Evolutionary conservation across 176 grass and related monocot species (phyloP).

Genomic region (Phoenix roebelenii): DNA sequence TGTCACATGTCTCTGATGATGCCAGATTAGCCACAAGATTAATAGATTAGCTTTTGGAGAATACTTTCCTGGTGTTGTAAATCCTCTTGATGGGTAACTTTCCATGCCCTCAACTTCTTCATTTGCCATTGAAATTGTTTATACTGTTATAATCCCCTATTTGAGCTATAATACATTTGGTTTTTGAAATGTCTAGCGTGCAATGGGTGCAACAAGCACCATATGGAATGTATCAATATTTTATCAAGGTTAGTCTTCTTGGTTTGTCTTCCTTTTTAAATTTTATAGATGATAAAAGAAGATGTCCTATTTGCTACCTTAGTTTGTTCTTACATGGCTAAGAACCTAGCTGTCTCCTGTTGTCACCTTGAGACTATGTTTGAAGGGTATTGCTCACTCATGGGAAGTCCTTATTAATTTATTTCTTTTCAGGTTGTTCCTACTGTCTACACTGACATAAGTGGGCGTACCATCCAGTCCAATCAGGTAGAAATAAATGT

Average conservation of each 20-base stretch:
- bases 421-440: conserved; percentile 65
- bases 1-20: conserved; percentile 1
- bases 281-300: neutral
- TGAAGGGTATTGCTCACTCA: no score
- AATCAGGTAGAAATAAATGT: conserved; percentile 53
- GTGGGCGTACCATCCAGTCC: conserved; percentile 73
- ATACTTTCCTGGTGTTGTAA: conserved; percentile 77
- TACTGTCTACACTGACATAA: conserved; percentile 78
- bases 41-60: conserved; percentile 86
- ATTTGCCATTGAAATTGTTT: neutral
- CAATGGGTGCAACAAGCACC: conserved; percentile 66
- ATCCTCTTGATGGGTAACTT: conserved; percentile 89
- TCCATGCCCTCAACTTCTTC: conserved; percentile 13
- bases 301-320: no score
- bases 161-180: conserved; percentile 11
- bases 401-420: no score
- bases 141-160: no score
- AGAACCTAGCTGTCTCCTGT: no score
- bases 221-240: conserved; percentile 98
- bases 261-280: neutral
- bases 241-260: conserved; percentile 68
- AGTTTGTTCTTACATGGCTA: no score
- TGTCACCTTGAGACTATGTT: no score
- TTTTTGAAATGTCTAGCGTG: conserved; percentile 37
- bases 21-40: conserved; percentile 87